Evolutionary conservation across 2,329 filamentous ascomycete species (phyloP).

Genomic region (Penicillium sp.): DNA sequence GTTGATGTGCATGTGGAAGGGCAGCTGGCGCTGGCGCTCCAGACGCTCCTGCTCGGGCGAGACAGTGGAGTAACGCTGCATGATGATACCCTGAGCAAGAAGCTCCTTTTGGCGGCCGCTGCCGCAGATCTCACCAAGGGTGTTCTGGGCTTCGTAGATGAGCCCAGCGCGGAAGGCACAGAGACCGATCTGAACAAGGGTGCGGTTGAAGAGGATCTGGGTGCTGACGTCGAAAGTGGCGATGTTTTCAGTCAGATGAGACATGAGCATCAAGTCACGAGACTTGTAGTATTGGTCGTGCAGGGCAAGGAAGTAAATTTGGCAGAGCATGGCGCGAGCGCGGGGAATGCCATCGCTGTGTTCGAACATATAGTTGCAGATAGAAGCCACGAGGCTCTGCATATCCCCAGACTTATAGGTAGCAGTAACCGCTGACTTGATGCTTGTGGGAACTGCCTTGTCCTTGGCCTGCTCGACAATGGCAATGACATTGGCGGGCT

Average conservation of each 20-base stretch:
- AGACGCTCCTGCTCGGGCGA: slow-evolving; percentile 96
- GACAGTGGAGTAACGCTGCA: slow-evolving; percentile 94
- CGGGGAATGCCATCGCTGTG: slow-evolving; percentile 95
- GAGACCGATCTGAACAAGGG: slow-evolving; percentile 93
- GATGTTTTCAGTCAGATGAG: slow-evolving; percentile 96
- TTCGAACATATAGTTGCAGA: slow-evolving; percentile 93
- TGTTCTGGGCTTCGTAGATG: slow-evolving; percentile 96
- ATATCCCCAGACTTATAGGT: slow-evolving; percentile 67
- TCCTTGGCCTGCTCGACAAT: slow-evolving; percentile 94
- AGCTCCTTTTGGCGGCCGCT: slow-evolving; percentile 97
- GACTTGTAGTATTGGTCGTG: slow-evolving; percentile 98
- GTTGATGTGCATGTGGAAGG: slow-evolving; percentile 99
- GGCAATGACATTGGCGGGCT: slow-evolving; percentile 88
- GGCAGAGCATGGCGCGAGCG: slow-evolving; percentile 94
- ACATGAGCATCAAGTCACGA: slow-evolving; percentile 99
- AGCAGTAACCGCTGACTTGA: slow-evolving; percentile 79
- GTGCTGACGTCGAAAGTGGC: slow-evolving; percentile 93
- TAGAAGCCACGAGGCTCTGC: slow-evolving; percentile 69
- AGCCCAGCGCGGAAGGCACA: slow-evolving; percentile 97
- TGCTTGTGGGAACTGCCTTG: slow-evolving; percentile 68
- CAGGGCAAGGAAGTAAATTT: slow-evolving; percentile 96
- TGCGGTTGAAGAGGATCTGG: slow-evolving; percentile 98
- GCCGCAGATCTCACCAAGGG: slow-evolving; percentile 95
- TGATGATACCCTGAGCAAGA: slow-evolving; percentile 95
- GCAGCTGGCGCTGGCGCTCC: slow-evolving; percentile 93